Evolutionary conservation across 768 basidiomycete genomes (phyloP).

Genomic region (Fibroporia radiculosa): DNA sequence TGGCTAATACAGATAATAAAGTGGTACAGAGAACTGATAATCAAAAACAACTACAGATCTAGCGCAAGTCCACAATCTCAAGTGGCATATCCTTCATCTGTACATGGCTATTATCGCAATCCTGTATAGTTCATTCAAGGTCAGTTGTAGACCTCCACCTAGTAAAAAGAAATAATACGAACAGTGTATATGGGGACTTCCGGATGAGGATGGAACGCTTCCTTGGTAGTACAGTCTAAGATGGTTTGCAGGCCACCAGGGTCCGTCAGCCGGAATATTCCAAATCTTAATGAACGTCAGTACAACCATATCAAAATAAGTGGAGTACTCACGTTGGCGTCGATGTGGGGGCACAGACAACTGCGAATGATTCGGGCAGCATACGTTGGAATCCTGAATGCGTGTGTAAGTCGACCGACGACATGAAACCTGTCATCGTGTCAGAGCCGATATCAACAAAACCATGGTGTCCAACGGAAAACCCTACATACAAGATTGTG

Average conservation of each 20-base stretch:
- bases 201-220: slow-evolving; percentile 83
- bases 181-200: slow-evolving; percentile 84
- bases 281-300: slow-evolving; percentile 45
- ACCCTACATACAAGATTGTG: slow-evolving; percentile 65
- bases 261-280: slow-evolving; percentile 85
- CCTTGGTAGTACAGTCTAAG: slow-evolving; percentile 55
- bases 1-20: slow-evolving; percentile 2
- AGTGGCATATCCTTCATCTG: slow-evolving; percentile 63
- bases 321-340: slow-evolving; percentile 53
- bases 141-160: too few species aligned
- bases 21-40: slow-evolving; percentile 1
- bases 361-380: slow-evolving; percentile 88
- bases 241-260: slow-evolving; percentile 76
- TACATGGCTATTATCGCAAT: slow-evolving; percentile 82
- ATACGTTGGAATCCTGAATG: slow-evolving; percentile 85
- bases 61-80: slow-evolving; percentile 80
- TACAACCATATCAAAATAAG: not conserved
- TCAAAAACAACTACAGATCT: not conserved
- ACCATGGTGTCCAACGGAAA: not conserved
- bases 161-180: too few species aligned
- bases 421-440: slow-evolving; percentile 68
- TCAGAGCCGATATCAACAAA: slow-evolving; percentile 1
- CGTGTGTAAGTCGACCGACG: slow-evolving; percentile 88
- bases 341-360: slow-evolving; percentile 81
- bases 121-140: slow-evolving; percentile 38